phyloP scores from a whole-genome alignment of 2,329 filamentous ascomycete species.

The Bipolaris oryzae region DNA sequence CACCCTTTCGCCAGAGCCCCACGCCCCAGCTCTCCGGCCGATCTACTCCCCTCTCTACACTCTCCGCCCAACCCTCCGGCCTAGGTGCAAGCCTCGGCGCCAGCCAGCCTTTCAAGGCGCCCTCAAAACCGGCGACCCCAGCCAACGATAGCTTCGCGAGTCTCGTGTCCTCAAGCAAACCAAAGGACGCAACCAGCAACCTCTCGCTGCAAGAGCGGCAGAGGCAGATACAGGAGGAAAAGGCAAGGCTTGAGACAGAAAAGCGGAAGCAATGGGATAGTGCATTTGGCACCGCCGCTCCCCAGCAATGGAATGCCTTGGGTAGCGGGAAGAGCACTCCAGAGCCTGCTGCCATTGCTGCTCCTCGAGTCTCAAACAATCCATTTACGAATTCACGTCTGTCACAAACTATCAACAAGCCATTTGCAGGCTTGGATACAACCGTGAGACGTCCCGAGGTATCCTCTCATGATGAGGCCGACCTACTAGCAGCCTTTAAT shows the following conservation, averaged over 20 bases:
- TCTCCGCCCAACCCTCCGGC: constrained; percentile 50
- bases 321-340: constrained; percentile 60
- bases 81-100: constrained; percentile 38
- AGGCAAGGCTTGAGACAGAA: constrained; percentile 76
- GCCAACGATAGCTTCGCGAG: constrained; percentile 77
- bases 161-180: constrained; percentile 66
- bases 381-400: constrained; percentile 34
- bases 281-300: constrained; percentile 72
- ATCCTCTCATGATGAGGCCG: constrained; percentile 57
- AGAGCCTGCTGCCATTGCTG: constrained; percentile 48
- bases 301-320: constrained; percentile 76
- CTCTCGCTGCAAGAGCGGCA: constrained; percentile 71
- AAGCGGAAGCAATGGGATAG: constrained; percentile 72
- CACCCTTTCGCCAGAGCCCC: constrained; percentile 47
- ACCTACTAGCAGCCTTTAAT: constrained; percentile 67
- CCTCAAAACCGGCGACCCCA: constrained; percentile 59
- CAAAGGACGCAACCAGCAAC: constrained; percentile 68
- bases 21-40: constrained; percentile 49
- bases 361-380: constrained; percentile 30
- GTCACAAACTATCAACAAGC: constrained; percentile 48
- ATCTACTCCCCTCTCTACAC: constrained; percentile 47
- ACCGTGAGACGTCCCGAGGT: constrained; percentile 34
- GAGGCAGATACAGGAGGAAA: constrained; percentile 76
- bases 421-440: constrained; percentile 46
- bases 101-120: constrained; percentile 53